Evolutionary conservation across 345 rosid genomes (phyloP).

Genomic region (Boechera divaricarpa): DNA sequence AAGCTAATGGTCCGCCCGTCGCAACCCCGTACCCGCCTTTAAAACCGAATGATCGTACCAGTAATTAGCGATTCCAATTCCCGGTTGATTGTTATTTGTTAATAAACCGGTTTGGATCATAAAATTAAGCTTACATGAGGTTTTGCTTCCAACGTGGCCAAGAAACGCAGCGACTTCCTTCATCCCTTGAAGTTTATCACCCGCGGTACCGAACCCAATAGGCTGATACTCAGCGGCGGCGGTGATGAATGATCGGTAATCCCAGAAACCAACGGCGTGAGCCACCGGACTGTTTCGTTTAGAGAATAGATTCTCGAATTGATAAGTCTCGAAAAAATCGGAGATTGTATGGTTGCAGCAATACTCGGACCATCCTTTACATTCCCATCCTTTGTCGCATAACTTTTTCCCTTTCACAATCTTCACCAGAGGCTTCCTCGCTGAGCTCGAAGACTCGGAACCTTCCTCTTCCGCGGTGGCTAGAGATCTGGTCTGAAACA

Average conservation of each 20-base stretch:
- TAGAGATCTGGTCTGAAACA: constrained; percentile 28
- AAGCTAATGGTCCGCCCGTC: constrained; percentile 86
- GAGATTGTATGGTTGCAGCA: constrained; percentile 79
- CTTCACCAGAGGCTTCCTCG: constrained; percentile 62
- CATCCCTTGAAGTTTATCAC: constrained; percentile 61
- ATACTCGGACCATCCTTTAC: constrained; percentile 63
- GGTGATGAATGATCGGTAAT: constrained; percentile 69
- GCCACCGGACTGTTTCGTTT: constrained; percentile 80
- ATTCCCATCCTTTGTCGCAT: constrained; percentile 82
- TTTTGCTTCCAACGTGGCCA: constrained; percentile 89
- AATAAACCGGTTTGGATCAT: constrained; percentile 6
- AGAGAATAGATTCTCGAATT: constrained; percentile 71
- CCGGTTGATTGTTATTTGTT: constrained; percentile 4
- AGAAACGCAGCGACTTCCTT: constrained; percentile 77
- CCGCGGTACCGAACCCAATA: constrained; percentile 70
- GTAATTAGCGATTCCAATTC: neutral
- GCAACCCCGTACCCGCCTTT: constrained; percentile 95
- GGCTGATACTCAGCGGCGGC: constrained; percentile 77
- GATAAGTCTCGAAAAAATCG: constrained; percentile 71
- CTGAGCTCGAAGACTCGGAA: constrained; percentile 38
- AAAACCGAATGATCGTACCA: neutral
- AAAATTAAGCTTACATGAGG: constrained; percentile 54
- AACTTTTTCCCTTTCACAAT: constrained; percentile 67
- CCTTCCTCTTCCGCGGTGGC: constrained; percentile 34
- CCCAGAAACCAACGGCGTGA: constrained; percentile 82